A percentile compares a stretch with the other conserved stretches of the same genome.
phyloP scores from a whole-genome alignment of 2,329 filamentous ascomycete species.

The Calycina herbarum region DNA sequence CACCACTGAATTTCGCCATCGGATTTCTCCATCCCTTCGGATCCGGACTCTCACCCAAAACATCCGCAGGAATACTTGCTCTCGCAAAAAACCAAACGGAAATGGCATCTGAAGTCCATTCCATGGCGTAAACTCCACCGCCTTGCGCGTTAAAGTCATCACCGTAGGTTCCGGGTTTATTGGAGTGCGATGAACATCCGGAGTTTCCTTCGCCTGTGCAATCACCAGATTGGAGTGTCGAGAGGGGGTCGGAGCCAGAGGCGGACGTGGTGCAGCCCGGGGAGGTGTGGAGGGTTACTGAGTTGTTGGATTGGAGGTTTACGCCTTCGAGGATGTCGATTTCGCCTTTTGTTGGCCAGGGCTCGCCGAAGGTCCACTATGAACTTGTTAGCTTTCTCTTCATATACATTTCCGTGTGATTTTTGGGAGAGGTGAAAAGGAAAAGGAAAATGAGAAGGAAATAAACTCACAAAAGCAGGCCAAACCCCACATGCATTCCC shows the following conservation, averaged over 20 bases:
- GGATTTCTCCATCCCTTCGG: constrained; percentile 70
- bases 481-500: constrained; percentile 57
- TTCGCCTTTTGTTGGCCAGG: constrained; percentile 71
- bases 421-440: background rate
- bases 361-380: constrained; percentile 50
- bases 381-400: background rate
- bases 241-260: constrained; percentile 48
- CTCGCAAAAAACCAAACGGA: constrained; percentile 81
- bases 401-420: background rate
- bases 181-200: constrained; percentile 60
- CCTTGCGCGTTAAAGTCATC: constrained; percentile 67
- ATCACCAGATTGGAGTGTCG: constrained; percentile 48
- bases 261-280: constrained; percentile 45
- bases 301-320: constrained; percentile 58
- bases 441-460: too few relatives aligned
- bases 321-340: constrained; percentile 82
- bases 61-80: constrained; percentile 61
- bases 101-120: constrained; percentile 75
- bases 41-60: constrained; percentile 54
- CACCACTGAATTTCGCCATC: constrained; percentile 66
- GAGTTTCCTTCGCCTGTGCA: constrained; percentile 52
- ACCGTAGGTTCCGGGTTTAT: constrained; percentile 59
- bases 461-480: constrained; percentile 50
- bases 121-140: constrained; percentile 72
- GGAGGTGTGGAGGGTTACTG: constrained; percentile 68